A percentile compares a stretch with the other conserved stretches of the same genome.
Evolutionary conservation across 2,329 filamentous ascomycete species (phyloP).

Genomic region (Penicillium sp.): DNA sequence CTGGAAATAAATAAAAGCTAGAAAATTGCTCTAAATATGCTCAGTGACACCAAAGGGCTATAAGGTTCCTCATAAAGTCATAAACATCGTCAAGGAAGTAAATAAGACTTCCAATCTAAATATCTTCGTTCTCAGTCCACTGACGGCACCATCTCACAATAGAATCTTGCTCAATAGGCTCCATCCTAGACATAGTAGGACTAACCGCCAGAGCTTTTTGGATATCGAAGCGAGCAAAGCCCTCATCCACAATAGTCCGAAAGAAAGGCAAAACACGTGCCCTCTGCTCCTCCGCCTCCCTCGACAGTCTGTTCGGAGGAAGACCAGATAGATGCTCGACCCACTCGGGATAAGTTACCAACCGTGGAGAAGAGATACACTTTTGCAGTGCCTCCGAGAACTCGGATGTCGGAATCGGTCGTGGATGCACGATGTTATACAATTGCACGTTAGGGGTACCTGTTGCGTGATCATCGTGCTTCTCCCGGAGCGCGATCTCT

Average conservation of each 20-base stretch:
- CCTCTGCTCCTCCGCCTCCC: slow-evolving; percentile 11
- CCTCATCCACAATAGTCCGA: slow-evolving; percentile 3
- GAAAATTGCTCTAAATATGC: not conserved
- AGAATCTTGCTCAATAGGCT: slow-evolving; percentile 2
- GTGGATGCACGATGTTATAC: slow-evolving; percentile 10
- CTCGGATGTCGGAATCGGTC: slow-evolving; percentile 1
- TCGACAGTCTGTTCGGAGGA: slow-evolving; percentile 8
- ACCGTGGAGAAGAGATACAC: slow-evolving; percentile 7
- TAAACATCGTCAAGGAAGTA: not conserved
- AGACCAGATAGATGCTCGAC: slow-evolving; percentile 5
- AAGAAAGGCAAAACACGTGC: slow-evolving; percentile 9
- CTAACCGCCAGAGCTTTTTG: slow-evolving; percentile 7
- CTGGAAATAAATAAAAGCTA: not conserved
- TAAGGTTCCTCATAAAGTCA: not conserved
- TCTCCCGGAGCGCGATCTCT: slow-evolving; percentile 5
- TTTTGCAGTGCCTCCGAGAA: slow-evolving; percentile 7
- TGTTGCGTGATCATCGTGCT: not conserved
- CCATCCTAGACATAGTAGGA: slow-evolving; percentile 6
- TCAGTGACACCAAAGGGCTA: not conserved
- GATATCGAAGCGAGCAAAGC: not conserved
- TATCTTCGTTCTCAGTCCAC: slow-evolving; percentile 2
- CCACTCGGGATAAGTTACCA: slow-evolving; percentile 7
- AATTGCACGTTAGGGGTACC: slow-evolving; percentile 8
- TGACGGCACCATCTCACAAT: slow-evolving; percentile 7
- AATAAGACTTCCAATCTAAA: not conserved